Base-by-base conservation (phyloP, 1,139 yeast genomes). In the Lodderomyces jiufengensis region DNA sequence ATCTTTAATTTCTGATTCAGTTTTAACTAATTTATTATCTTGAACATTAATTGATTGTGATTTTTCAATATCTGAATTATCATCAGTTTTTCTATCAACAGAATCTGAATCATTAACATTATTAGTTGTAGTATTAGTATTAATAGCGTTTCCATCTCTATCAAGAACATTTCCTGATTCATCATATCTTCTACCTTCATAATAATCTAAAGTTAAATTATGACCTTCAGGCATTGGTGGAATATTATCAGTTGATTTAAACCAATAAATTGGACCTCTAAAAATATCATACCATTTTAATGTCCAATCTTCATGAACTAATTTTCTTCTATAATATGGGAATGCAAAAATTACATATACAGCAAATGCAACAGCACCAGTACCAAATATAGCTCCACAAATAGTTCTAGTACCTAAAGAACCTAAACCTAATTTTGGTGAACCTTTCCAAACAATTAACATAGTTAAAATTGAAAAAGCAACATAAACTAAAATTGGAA, bases 371-470 rank as follows among this genome's bases (percentile, higher is more conserved):
- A 71, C 81, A 26, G 63, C 80, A 46, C 78, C 86, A 40, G 76
- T 78, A 38, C 86, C 84, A 35, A 79, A 58, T 44, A 80, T 74
- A 29, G 84, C 67, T 18, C 75, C 83, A 32, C 61, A 66, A 30
- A 73, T 71, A 12, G 81, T 72, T 28, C 72, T 72, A 9, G 63
- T 49, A 2, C 80, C 63, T 41, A 80, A 66, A 5, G 75, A 53
- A 47, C 73, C 63, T 51, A 82, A 67, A 20, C 76, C 63, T 47
- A 82, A 70, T 43, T 72, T 70, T 47, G 87, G 87, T 41, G 87
- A 80, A 49, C 88, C 88, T 56, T 81, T 80, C 85, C 85, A 81
- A 29, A 76, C 72, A 49, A 63, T 67, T 60, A 64, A 71, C 78
- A 60, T 70, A 41, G 88, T 80, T 50, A 83, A 70, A 40, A 82